Base-by-base conservation (phyloP, 1,139 yeast species). In the Pichia sp. region DNA sequence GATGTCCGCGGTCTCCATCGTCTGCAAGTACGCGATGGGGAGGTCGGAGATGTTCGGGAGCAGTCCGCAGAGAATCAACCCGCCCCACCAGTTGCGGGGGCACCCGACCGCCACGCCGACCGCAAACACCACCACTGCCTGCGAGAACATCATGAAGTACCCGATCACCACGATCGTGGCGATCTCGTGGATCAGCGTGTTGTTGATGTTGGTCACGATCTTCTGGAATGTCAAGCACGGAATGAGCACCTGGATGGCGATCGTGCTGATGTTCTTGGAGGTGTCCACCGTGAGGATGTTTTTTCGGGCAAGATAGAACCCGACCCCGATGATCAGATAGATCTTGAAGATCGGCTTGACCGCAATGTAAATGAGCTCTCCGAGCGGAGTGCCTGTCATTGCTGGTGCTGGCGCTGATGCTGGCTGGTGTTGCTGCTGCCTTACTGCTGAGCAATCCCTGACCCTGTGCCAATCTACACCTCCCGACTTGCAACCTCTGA, bases 281-380 rank as follows among this genome's bases (percentile, higher is more conserved):
- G 93, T 84, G 48, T 89, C 84, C 42, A 88, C 90, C 0, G 87
- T 76, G 15, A 90, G 72, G 42, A 90, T 78, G 65, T 87, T 85
- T 59, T 73, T 74, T 60, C 79, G 80, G 6, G 95, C 92, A 8
- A 90, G 72, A 41, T 74, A 68, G 63, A 75, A 87, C 8, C 97
- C 97, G 16, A 85, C 70, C 2, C 77, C 84, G 7, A 89, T 79
- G 64, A 89, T 86, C 64, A 87, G 72, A 64, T 90, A 89, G 61
- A 90, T 89, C 72, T 92, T 90, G 72, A 90, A 76, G 57, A 90
- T 85, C 29, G 97, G 97, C 72, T 90, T 90, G 51, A 87, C 86
- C 0, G 96, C 82, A 19, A 89, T 78, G 70, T 85, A 90, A 13
- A 90, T 85, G 45, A 90, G 82, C 47, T 78, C 78, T 11, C 96